Percentiles rank a stretch among this genome's conserved stretches.
These are phyloP conservation scores for Aspergillus glaucus DNA, from an alignment of 2,329 filamentous ascomycete genomes.

Conservation along the genomic window DNA sequence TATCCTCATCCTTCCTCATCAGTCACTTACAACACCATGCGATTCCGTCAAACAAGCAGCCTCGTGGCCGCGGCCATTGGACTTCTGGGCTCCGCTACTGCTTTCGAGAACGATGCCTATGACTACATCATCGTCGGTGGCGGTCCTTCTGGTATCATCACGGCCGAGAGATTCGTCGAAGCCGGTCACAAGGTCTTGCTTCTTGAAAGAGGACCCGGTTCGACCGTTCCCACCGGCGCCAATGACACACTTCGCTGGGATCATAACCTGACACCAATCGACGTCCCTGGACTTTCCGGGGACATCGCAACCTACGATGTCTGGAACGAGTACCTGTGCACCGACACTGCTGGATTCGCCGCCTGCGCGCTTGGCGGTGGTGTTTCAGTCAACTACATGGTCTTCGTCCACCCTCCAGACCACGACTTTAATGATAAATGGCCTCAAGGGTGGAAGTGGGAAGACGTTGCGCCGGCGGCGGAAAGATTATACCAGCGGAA, in stretches of 20 bases:
- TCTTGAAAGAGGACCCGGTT: constrained; percentile 16
- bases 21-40: constrained; percentile 4
- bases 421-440: constrained; percentile 68
- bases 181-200: constrained; percentile 19
- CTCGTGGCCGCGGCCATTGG: constrained; percentile 11
- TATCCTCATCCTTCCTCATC: neutral
- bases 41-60: constrained; percentile 7
- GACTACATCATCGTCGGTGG: constrained; percentile 21
- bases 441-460: constrained; percentile 63
- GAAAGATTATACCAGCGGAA: constrained; percentile 62
- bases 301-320: constrained; percentile 14
- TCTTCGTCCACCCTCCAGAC: constrained; percentile 43
- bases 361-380: constrained; percentile 24
- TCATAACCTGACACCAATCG: constrained; percentile 17
- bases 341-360: constrained; percentile 16
- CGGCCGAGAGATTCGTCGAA: constrained; percentile 16
- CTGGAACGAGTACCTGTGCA: constrained; percentile 17
- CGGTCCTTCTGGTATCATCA: constrained; percentile 18
- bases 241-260: constrained; percentile 19
- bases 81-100: constrained; percentile 4
- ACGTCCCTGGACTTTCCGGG: constrained; percentile 21
- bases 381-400: constrained; percentile 24
- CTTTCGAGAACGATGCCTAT: constrained; percentile 13
- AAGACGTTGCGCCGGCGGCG: constrained; percentile 55
- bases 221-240: constrained; percentile 18